These are phyloP conservation scores for Sclerotinia glacialis DNA, from an alignment of 2,329 filamentous ascomycete genomes.

Conservation along the genomic window DNA sequence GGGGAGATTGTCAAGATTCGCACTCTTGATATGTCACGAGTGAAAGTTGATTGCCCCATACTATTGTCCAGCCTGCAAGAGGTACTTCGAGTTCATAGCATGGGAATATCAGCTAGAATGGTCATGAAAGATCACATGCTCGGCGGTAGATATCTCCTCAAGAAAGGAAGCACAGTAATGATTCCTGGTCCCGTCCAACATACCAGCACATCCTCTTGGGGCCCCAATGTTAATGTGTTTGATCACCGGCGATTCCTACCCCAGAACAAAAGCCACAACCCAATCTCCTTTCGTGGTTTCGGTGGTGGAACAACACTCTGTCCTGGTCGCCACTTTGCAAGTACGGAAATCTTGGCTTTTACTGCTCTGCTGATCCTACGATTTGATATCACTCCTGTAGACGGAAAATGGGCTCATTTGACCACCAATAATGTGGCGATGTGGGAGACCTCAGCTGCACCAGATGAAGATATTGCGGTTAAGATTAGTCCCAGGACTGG, in stretches of 20 bases:
- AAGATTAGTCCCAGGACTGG: conserved; percentile 15
- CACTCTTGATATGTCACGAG: neutral
- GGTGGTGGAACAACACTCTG: conserved; percentile 41
- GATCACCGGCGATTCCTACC: conserved; percentile 40
- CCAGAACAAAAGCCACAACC: conserved; percentile 30
- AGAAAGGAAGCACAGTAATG: conserved; percentile 41
- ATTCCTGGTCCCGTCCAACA: conserved; percentile 40
- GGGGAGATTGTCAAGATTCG: neutral
- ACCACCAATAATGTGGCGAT: conserved; percentile 3
- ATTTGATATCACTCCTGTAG: conserved; percentile 33
- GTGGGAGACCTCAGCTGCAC: conserved; percentile 11
- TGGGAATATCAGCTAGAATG: conserved; percentile 41
- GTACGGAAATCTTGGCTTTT: conserved; percentile 38
- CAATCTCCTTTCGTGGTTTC: conserved; percentile 40
- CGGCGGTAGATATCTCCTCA: conserved; percentile 39
- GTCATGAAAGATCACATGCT: conserved; percentile 41
- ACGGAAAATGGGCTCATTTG: conserved; percentile 5
- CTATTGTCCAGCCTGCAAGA: conserved; percentile 45
- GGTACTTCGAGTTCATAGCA: conserved; percentile 42
- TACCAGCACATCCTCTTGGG: conserved; percentile 39
- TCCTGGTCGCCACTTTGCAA: conserved; percentile 42
- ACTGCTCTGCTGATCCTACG: conserved; percentile 39
- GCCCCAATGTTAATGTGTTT: conserved; percentile 37
- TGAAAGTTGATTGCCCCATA: conserved; percentile 38
- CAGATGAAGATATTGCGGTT: conserved; percentile 20